Evolutionary conservation across 768 basidiomycete genomes (phyloP).

Genomic region (Gymnopilus junonius): DNA sequence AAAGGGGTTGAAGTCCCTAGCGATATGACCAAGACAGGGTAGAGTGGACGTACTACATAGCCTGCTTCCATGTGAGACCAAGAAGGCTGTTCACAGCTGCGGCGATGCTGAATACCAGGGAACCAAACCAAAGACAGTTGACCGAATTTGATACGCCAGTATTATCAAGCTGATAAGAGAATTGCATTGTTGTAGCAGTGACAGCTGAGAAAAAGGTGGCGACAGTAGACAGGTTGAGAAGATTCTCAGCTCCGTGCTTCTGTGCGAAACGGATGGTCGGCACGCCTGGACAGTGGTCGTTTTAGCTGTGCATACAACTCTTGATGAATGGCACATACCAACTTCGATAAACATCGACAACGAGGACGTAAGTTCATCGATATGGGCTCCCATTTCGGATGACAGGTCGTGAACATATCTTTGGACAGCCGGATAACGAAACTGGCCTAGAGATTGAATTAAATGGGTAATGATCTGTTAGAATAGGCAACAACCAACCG

Average conservation of each 20-base stretch:
- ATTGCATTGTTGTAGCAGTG: constrained; percentile 74
- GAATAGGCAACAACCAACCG: constrained; percentile 39
- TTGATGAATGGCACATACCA: constrained; percentile 42
- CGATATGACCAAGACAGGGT: not conserved
- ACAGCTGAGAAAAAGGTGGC: constrained; percentile 81
- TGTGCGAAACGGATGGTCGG: constrained; percentile 79
- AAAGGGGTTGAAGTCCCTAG: constrained; percentile 5
- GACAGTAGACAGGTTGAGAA: constrained; percentile 76
- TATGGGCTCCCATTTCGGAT: constrained; percentile 76
- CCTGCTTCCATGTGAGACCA: constrained; percentile 80
- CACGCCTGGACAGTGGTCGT: constrained; percentile 68
- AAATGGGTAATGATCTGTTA: not conserved
- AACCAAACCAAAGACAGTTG: constrained; percentile 77
- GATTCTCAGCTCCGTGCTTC: constrained; percentile 69
- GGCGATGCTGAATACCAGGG: constrained; percentile 76
- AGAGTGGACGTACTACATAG: constrained; percentile 69
- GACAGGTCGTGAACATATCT: constrained; percentile 75
- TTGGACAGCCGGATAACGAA: constrained; percentile 72
- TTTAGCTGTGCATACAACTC: not conserved
- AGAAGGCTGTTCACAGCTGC: constrained; percentile 80
- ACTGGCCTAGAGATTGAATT: constrained; percentile 53
- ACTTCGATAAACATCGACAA: constrained; percentile 80
- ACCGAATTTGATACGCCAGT: constrained; percentile 52
- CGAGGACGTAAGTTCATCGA: constrained; percentile 68
- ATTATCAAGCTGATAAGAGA: constrained; percentile 52